Conservation (phyloP, 2,329 filamentous ascomycete genomes). For the Cladosporium colombiae region DNA sequence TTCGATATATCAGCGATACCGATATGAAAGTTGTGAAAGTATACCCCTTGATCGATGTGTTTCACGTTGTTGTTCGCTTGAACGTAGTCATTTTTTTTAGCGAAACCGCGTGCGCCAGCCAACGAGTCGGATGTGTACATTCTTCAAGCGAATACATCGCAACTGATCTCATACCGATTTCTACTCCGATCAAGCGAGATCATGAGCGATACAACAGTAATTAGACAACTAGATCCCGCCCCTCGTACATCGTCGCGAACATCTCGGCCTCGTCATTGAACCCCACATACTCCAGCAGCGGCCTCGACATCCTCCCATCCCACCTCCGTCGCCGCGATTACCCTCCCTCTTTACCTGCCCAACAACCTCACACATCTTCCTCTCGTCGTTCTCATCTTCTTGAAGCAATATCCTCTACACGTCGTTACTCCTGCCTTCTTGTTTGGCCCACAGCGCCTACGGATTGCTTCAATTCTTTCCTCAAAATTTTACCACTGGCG, state of each 20-base stretch:
- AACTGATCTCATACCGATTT: background rate
- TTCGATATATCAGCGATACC: background rate
- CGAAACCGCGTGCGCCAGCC: background rate
- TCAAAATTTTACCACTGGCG: constrained; percentile 36
- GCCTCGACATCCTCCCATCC: background rate
- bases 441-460: background rate
- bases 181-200: background rate
- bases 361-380: background rate
- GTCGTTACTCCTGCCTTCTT: constrained; percentile 1
- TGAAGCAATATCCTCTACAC: background rate
- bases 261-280: constrained; percentile 1
- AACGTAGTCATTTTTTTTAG: background rate
- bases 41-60: background rate
- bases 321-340: constrained; percentile 1
- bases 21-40: background rate
- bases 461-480: constrained; percentile 22
- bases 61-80: background rate
- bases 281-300: background rate
- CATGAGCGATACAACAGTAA: background rate
- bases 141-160: background rate
- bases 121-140: background rate
- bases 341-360: background rate
- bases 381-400: background rate
- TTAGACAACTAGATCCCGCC: background rate
- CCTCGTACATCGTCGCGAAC: background rate